Evolutionary conservation across 495 filamentous ascomycete genomes (phyloP), one percentile per base, ranked within the genome.

Genomic region (Penicillium canariense): DNA sequence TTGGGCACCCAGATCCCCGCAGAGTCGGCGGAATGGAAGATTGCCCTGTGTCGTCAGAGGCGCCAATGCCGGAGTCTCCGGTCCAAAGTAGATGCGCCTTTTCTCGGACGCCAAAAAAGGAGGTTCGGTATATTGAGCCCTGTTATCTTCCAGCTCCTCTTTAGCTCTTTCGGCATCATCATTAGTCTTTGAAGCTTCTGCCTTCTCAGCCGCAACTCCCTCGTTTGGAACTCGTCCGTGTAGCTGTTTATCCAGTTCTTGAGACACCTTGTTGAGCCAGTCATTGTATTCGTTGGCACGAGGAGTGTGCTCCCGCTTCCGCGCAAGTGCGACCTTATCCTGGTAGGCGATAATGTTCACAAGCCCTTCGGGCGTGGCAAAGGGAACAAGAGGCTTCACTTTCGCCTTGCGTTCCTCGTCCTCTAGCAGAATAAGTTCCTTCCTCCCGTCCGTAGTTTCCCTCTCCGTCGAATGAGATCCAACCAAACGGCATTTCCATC

Each of bases 1-100:
- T 58, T 96, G 89, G 17, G 94, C 92, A 20, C 94, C 95, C 17
- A 97, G 81, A 47, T 87, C 85, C 0, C 86, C 84, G 62, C 94
- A 97, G n/a, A 98, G 82, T 47, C 95, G 83, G 39, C 94, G 87
- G 76, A 96, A 98, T 1, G 94, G 95, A 25, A 97, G 75, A 61
- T 98, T 98, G n/a, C 94, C 94, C 70, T 97, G 94, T 2, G 94
- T 98, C 0, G 94, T 89, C 44, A 89, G 69, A 36, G 94, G 94
- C 3, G 95, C 94, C 15, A 98, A 79, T 22, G 91, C 81, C 0
- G 95, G 92, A 3, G 94, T 97, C 61, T 97, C 92, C 5, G 85
- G 84, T 8, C 92, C 91, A 66, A 96, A 96, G 68, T 97, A 97
- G 47, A 97, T 73, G 54, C 84, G 87, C 47, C 91, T 79, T 76